Evolutionary conservation across 192 early-diverging fungal genomes (phyloP).

Genomic region (Linnemannia zychae): DNA sequence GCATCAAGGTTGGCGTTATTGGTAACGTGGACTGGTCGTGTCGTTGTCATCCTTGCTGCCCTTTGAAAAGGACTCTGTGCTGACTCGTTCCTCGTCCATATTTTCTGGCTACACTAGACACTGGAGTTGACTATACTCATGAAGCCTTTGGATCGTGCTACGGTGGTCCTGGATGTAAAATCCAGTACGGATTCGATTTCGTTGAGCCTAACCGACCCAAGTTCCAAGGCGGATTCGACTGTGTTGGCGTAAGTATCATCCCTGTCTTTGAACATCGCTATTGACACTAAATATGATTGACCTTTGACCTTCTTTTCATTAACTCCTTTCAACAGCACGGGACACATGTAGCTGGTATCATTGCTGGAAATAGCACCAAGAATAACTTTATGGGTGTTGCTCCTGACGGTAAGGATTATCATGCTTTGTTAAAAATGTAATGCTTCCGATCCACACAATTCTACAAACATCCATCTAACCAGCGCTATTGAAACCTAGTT

Average conservation of each 20-base stretch:
- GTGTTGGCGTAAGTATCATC: conserved; percentile 33
- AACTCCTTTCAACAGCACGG: conserved; percentile 64
- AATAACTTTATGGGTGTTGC: conserved; percentile 82
- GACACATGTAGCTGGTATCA: conserved; percentile 77
- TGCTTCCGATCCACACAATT: neutral
- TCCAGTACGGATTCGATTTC: conserved; percentile 73
- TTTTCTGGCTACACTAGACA: conserved; percentile 39
- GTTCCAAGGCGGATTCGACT: conserved; percentile 32
- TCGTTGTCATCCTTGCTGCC: no score
- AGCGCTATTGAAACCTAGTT: conserved; percentile 24
- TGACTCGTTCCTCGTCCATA: neutral
- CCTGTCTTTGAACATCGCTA: neutral
- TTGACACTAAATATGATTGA: no score
- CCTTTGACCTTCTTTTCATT: no score
- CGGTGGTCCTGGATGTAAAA: conserved; percentile 69
- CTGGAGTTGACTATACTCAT: conserved; percentile 69
- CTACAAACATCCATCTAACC: neutral
- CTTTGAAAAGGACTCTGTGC: neutral
- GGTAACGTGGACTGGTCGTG: conserved; percentile 17
- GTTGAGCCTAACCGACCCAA: conserved; percentile 38
- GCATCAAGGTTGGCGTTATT: conserved; percentile 64
- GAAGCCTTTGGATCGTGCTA: conserved; percentile 76
- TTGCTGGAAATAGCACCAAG: conserved; percentile 69
- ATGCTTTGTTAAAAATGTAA: neutral
- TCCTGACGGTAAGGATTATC: conserved; percentile 68